These are phyloP conservation scores for Yueomyces sp. DNA, from an alignment of 805 yeast species.

Conservation along the genomic window DNA sequence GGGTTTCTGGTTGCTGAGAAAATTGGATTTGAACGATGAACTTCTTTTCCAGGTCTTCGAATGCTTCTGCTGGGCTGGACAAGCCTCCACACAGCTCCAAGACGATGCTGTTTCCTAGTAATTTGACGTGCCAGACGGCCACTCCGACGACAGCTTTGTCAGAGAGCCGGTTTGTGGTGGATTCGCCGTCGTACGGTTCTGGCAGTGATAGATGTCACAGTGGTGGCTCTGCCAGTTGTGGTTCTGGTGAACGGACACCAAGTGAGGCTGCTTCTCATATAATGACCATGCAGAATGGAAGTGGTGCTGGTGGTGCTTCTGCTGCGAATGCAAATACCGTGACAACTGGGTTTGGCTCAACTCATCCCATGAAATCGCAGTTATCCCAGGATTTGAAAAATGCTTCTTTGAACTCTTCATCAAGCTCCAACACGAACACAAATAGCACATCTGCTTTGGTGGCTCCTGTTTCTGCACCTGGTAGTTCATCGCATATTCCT, in stretches of 20 bases:
- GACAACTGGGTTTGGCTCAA: background rate
- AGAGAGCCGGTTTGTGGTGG: slow-evolving; percentile 50
- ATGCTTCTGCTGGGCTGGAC: background rate
- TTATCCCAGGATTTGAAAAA: background rate
- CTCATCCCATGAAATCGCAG: background rate
- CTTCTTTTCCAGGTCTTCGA: slow-evolving; percentile 1
- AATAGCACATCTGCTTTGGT: slow-evolving; percentile 5
- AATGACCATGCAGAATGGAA: background rate
- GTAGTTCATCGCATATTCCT: slow-evolving; percentile 30
- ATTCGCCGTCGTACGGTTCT: slow-evolving; percentile 41
- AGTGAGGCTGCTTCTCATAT: background rate
- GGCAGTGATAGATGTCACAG: slow-evolving; percentile 13
- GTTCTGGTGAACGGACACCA: background rate
- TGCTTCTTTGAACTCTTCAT: slow-evolving; percentile 1
- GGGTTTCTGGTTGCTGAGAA: too few relatives aligned
- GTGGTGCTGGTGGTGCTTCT: background rate
- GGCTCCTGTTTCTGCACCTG: background rate
- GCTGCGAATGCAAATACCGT: background rate
- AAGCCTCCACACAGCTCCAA: background rate
- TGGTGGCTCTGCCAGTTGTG: slow-evolving; percentile 21
- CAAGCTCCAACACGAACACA: slow-evolving; percentile 4
- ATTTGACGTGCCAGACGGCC: slow-evolving; percentile 31
- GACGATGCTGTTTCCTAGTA: slow-evolving; percentile 16
- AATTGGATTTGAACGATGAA: background rate
- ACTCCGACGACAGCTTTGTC: slow-evolving; percentile 61